These are phyloP conservation scores for Microbotryum violaceum DNA, from an alignment of 1,284 basidiomycete genomes.

Conservation along the genomic window DNA sequence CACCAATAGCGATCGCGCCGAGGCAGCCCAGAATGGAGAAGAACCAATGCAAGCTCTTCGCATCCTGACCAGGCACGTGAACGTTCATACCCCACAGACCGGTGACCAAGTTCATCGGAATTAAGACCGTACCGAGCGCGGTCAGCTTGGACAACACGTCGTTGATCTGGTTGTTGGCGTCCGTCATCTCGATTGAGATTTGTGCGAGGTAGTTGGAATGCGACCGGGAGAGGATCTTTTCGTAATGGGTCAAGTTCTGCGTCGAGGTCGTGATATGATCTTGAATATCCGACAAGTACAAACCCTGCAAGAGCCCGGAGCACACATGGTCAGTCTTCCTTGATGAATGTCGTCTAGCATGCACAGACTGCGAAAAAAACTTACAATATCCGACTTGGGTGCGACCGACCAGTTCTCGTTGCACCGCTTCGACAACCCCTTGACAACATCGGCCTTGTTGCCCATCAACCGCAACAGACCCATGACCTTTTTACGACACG, in stretches of 20 bases:
- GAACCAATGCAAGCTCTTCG: slow-evolving; percentile 58
- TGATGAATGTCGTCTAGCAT: slow-evolving; percentile 6
- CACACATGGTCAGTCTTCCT: not conserved
- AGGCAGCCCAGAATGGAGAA: slow-evolving; percentile 46
- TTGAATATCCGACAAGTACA: slow-evolving; percentile 43
- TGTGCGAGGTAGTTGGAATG: slow-evolving; percentile 99
- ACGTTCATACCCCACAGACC: slow-evolving; percentile 83
- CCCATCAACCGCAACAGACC: slow-evolving; percentile 90
- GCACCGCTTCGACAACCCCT: slow-evolving; percentile 93
- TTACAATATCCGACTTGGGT: slow-evolving; percentile 93
- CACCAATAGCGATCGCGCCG: slow-evolving; percentile 29
- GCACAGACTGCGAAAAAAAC: slow-evolving; percentile 73
- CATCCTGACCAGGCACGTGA: slow-evolving; percentile 75
- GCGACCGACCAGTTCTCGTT: slow-evolving; percentile 99
- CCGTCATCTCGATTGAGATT: slow-evolving; percentile 98
- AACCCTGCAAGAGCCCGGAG: slow-evolving; percentile 9
- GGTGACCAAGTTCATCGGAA: slow-evolving; percentile 86
- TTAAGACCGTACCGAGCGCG: slow-evolving; percentile 91
- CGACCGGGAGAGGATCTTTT: slow-evolving; percentile 95
- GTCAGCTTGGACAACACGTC: slow-evolving; percentile 98
- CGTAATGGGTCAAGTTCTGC: slow-evolving; percentile 97
- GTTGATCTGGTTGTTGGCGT: slow-evolving; percentile 99
- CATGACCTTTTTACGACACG: slow-evolving; percentile 99
- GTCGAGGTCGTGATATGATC: slow-evolving; percentile 99
- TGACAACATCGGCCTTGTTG: slow-evolving; percentile 99